Evolutionary conservation across 305 asterid genomes (phyloP).

Genomic region (Solanum hybrid): DNA sequence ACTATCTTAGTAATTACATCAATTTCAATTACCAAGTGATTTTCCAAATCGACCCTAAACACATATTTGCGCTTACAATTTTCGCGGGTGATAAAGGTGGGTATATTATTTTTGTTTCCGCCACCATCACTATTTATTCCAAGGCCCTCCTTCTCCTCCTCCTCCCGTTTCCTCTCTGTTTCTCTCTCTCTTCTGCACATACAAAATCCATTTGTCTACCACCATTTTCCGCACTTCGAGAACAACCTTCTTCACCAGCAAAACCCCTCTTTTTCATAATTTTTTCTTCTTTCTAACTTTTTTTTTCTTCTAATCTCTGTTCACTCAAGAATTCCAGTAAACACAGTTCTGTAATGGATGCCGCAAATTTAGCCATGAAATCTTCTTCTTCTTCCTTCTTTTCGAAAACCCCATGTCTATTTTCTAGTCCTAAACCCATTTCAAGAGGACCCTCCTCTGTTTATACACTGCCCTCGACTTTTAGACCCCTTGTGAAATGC

Average conservation of each 20-base stretch:
- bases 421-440: conserved; percentile 22
- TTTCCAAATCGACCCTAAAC: neutral
- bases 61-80: neutral
- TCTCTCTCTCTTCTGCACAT: neutral
- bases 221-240: neutral
- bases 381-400: conserved; percentile 42
- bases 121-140: neutral
- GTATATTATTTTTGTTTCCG: neutral
- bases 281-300: neutral
- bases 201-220: neutral
- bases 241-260: neutral
- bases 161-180: neutral
- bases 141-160: neutral
- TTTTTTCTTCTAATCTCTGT: neutral
- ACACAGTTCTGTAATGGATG: conserved; percentile 32
- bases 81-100: neutral
- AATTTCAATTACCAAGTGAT: no score
- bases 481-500: conserved; percentile 25
- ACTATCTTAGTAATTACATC: no score
- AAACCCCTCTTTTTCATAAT: neutral
- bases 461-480: neutral
- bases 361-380: conserved; percentile 32
- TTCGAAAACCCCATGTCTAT: conserved; percentile 25
- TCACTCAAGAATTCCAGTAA: neutral
- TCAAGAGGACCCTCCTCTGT: conserved; percentile 2